These are phyloP conservation scores for Colletotrichum acutatum DNA, from an alignment of 2,329 filamentous ascomycete species.

Conservation along the genomic window DNA sequence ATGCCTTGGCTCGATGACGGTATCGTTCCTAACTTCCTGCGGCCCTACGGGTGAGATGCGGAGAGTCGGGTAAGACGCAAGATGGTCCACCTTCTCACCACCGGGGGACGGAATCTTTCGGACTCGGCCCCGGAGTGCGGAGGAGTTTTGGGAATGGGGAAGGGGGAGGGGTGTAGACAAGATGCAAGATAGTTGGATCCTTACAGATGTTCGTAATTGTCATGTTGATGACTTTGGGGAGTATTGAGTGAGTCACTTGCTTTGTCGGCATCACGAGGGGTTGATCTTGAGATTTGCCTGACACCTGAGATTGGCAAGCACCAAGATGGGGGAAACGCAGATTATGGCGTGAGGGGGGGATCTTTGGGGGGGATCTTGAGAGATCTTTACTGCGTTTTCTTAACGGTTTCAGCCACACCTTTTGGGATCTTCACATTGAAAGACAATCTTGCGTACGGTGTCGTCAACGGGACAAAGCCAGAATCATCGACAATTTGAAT, in stretches of 20 bases:
- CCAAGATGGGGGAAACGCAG: conserved; percentile 8
- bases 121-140: conserved; percentile 4
- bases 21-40: neutral
- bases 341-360: conserved; percentile 3
- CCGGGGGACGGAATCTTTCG: conserved; percentile 22
- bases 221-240: neutral
- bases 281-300: neutral
- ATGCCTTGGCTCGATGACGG: neutral
- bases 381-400: neutral
- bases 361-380: neutral
- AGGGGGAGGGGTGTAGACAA: neutral
- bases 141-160: neutral
- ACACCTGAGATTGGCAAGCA: no score
- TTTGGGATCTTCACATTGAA: neutral
- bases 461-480: neutral
- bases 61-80: neutral
- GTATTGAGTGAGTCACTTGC: neutral
- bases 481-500: neutral
- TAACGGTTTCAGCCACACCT: conserved; percentile 1
- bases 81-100: neutral
- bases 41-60: neutral
- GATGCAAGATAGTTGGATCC: neutral
- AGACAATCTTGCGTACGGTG: neutral
- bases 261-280: neutral
- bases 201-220: neutral